These are phyloP conservation scores for Spergularia marina DNA, from an alignment of 148 eudicot species.

Conservation along the genomic window DNA sequence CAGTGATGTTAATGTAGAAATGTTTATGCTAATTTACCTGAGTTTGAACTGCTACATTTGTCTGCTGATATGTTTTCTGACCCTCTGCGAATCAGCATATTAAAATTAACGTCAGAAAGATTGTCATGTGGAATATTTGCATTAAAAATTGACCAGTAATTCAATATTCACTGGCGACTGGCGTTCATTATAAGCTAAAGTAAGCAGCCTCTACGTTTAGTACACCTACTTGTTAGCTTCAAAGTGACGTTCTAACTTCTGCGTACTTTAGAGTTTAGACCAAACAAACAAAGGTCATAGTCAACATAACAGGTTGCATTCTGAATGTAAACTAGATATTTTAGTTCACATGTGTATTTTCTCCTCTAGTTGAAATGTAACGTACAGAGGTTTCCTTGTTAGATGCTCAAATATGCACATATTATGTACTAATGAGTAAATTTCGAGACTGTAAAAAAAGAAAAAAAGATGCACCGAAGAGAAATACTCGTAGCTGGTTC, in stretches of 20 bases:
- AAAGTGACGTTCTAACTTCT: neutral
- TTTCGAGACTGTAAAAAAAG: no score
- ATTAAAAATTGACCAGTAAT: neutral
- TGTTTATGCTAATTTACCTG: conserved; percentile 27
- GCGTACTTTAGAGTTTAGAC: no score
- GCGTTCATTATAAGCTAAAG: neutral
- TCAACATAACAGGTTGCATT: no score
- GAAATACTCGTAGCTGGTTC: no score
- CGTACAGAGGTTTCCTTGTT: no score
- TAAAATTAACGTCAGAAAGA: neutral
- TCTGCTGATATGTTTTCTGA: conserved; percentile 14
- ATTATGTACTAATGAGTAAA: no score
- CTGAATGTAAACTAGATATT: neutral
- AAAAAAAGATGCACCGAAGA: no score
- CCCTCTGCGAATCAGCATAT: conserved; percentile 23
- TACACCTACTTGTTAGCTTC: conserved; percentile 13
- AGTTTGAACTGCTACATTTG: conserved; percentile 22
- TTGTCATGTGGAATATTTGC: neutral
- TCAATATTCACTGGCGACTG: neutral
- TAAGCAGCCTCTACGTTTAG: neutral
- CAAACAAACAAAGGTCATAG: no score
- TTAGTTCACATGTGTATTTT: neutral
- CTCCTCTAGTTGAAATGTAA: no score
- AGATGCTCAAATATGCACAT: no score
- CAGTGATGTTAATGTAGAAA: neutral